A percentile compares a stretch with the other conserved stretches of the same genome.
Evolutionary conservation across 2,329 filamentous ascomycete genomes (phyloP).

Genomic region (Paecilomyces formosus): DNA sequence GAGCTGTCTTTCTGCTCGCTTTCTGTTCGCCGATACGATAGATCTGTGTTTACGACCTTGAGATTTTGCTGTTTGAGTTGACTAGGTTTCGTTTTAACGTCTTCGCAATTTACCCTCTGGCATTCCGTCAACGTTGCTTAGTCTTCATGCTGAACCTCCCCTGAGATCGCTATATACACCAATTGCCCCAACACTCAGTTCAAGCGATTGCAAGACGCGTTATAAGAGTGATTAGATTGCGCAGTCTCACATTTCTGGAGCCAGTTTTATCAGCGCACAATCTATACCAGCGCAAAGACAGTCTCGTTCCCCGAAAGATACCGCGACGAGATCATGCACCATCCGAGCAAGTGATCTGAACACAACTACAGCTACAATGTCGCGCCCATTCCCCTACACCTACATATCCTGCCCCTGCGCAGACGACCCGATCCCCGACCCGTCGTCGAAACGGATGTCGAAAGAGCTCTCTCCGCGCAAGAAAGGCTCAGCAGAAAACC

Average conservation of each 20-base stretch:
- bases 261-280: neutral
- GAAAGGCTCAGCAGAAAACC: conserved; percentile 15
- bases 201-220: neutral
- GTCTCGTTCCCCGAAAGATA: neutral
- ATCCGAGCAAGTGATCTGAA: neutral
- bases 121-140: neutral
- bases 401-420: conserved; percentile 60
- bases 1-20: neutral
- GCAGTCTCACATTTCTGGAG: neutral
- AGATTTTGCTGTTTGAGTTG: neutral
- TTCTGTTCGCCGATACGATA: neutral
- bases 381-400: conserved; percentile 54
- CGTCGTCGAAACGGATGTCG: conserved; percentile 30
- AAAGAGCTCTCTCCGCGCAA: conserved; percentile 25
- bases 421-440: conserved; percentile 38
- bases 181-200: neutral
- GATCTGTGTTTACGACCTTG: neutral
- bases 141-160: neutral
- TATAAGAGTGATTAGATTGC: neutral
- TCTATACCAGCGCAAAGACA: neutral
- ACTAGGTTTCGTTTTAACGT: neutral
- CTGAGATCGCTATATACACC: neutral
- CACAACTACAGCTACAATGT: conserved; percentile 33
- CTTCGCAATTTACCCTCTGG: neutral
- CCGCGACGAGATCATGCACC: neutral